A percentile compares a stretch with the other conserved stretches of the same genome.
These are phyloP conservation scores for Arabidopsis arenosa DNA, from an alignment of 345 rosid species.

Conservation along the genomic window DNA sequence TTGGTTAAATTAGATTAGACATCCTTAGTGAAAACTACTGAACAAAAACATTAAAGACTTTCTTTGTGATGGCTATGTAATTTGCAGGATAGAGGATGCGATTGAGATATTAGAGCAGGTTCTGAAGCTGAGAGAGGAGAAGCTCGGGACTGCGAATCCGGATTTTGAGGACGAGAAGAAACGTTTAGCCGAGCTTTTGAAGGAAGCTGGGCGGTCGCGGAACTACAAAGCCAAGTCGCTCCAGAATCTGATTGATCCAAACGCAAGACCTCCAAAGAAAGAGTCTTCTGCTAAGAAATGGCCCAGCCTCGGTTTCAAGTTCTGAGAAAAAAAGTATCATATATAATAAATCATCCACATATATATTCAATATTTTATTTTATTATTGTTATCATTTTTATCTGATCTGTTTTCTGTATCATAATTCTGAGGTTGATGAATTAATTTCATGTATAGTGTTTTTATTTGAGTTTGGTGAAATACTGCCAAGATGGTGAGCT, in stretches of 20 bases:
- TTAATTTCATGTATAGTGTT: slow-evolving; percentile 45
- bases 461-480: slow-evolving; percentile 46
- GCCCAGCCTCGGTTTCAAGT: slow-evolving; percentile 90
- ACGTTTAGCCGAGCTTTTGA: slow-evolving; percentile 89
- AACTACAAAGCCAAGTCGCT: slow-evolving; percentile 91
- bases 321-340: slow-evolving; percentile 46
- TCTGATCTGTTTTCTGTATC: slow-evolving; percentile 42
- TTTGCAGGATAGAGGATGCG: slow-evolving; percentile 91
- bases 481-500: slow-evolving; percentile 36
- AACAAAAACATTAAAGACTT: not conserved
- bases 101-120: slow-evolving; percentile 92
- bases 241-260: slow-evolving; percentile 89
- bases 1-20: not conserved
- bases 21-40: not conserved
- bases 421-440: slow-evolving; percentile 42
- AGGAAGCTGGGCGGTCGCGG: slow-evolving; percentile 93
- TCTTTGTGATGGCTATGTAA: slow-evolving; percentile 33
- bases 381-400: slow-evolving; percentile 8
- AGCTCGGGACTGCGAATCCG: slow-evolving; percentile 96
- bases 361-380: slow-evolving; percentile 28
- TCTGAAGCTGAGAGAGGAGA: slow-evolving; percentile 91
- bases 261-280: slow-evolving; percentile 77
- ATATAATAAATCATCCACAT: slow-evolving; percentile 34
- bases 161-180: slow-evolving; percentile 97
- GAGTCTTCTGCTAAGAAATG: slow-evolving; percentile 72